Base-by-base conservation (phyloP, 768 basidiomycete genomes). In the Tylopilus balloui region DNA sequence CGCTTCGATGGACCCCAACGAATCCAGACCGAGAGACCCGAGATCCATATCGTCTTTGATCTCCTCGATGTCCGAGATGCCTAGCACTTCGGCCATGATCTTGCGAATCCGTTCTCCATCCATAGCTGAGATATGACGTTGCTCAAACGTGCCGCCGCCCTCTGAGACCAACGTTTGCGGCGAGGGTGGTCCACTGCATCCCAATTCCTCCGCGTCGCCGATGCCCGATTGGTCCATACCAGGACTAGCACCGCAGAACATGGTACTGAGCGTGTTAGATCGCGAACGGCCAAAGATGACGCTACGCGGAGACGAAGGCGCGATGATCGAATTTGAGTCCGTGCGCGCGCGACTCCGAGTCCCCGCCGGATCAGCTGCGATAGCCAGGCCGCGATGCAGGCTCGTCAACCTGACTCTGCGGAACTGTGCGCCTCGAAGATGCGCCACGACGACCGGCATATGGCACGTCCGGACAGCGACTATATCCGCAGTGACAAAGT, bases 1-100 rank as follows among this genome's bases (percentile, higher is more conserved):
- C 28, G 74, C 75, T 55, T 88, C 86, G 48, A 86, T 82, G 1
- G 79, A 78, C 19, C 77, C 75, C 45, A 88, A 63, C 1, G 84
- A 86, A 55, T 86, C 83, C 19, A 86, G 64, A 3, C 85, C 84
- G 13, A 85, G 69, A 0, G 67, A 61, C 15, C 70, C 71, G 8
- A 87, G 67, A 19, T 78, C 73, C 0, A 64, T 59, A 15, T 76
- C 73, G 24, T 78, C 78, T 1, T 61, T 48, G 21, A 86, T 68
- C 15, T 70, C 68, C 3, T 63, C 55, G 17, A 59, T 45, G 11
- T 65, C 58, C 1, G 42, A 11, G 13, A 61, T 45, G n/a, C 69
- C 68, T 1, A 84, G 70, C n/a, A 78, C 72, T 2, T 65, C 57
- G 0, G 78, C 73, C 10, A 83, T 62, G 14, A 78, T 57, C 5